phyloP scores from a whole-genome alignment of 352 stramenopile species.

The Globisporangium apiculatum region DNA sequence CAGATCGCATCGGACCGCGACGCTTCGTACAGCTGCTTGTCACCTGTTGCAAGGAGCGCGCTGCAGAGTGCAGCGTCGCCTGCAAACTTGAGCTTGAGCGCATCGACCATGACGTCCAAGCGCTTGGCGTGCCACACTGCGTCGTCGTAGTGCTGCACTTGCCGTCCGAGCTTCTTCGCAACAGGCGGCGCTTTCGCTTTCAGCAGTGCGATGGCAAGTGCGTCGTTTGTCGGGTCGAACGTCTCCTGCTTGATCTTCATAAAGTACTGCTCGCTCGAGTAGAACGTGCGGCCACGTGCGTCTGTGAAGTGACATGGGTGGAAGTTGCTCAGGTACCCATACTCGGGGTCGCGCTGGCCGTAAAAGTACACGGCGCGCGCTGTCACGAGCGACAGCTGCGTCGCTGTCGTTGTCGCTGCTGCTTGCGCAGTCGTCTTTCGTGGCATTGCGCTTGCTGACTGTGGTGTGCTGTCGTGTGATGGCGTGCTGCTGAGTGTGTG shows the following conservation, averaged over 20 bases:
- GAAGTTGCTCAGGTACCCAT: conserved; percentile 61
- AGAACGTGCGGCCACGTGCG: conserved; percentile 23
- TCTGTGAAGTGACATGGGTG: conserved; percentile 44
- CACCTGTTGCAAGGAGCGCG: conserved; percentile 33
- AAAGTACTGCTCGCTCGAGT: conserved; percentile 68
- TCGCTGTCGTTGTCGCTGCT: background rate
- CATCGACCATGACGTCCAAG: conserved; percentile 43
- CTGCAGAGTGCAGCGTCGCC: conserved; percentile 20
- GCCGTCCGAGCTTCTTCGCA: conserved; percentile 43
- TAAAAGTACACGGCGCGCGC: conserved; percentile 49
- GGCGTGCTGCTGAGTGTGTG: background rate
- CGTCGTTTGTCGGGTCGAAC: conserved; percentile 39
- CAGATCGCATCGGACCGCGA: conserved; percentile 42
- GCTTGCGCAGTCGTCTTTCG: background rate
- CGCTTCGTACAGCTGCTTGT: conserved; percentile 51
- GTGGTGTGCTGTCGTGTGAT: no score
- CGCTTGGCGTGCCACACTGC: conserved; percentile 29
- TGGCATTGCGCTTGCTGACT: background rate
- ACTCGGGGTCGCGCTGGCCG: conserved; percentile 24
- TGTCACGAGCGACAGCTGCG: conserved; percentile 27
- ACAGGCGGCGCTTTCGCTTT: conserved; percentile 34
- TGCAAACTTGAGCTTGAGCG: conserved; percentile 60
- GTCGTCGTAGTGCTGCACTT: conserved; percentile 53
- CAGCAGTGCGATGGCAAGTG: conserved; percentile 35
- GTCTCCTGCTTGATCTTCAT: conserved; percentile 70